Base-by-base conservation (phyloP, 2,329 filamentous ascomycete species). In the Alternaria postmessia region DNA sequence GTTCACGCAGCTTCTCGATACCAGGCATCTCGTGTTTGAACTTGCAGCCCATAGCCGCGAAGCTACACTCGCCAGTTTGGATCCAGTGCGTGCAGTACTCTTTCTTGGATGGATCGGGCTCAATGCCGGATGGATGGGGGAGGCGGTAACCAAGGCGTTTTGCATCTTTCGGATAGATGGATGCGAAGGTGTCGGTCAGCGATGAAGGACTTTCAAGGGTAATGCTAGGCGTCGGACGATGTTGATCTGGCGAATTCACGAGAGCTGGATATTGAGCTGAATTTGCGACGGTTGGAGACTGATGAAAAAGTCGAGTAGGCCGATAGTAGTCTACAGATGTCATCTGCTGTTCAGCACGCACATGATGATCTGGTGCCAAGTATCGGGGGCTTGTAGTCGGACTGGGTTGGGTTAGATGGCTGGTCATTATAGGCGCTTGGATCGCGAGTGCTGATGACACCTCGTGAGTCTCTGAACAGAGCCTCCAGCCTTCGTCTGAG, bases 11-110 rank as follows among this genome's bases (percentile, higher is more conserved):
- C 1, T 88, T 91, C 0, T 83, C 81, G 51, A 83, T 83, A 65
- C 93, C 88, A 0, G 94, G 94, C 91, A 97, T 96, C 75, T 95
- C 91, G 76, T 97, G 94, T 80, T 93, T 94, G 82, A 89, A 97
- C 66, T 89, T 88, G 81, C 94, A 97, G 0, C 94, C 93, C 72
- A 94, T 89, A 75, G 96, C 92, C 4, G 86, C 89, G 76, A 92
- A 97, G 63, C 91, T 91, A 75, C 94, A 97, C 43, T 91, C 88
- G 20, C 93, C 93, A 59, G 91, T 89, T 69, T 92, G 89, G 55
- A 97, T 89, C 93, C 93, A 97, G 78, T 94, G 92, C 59, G 93
- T 92, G 79, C 93, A 97, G 78, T 91, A 96, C 24, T 30, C 81
- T 75, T 96, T 96, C 70, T 86, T 87, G 6, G 79, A 77, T 5